Base-by-base conservation (phyloP, 345 rosid genomes). In the Sisymbrium irio region DNA sequence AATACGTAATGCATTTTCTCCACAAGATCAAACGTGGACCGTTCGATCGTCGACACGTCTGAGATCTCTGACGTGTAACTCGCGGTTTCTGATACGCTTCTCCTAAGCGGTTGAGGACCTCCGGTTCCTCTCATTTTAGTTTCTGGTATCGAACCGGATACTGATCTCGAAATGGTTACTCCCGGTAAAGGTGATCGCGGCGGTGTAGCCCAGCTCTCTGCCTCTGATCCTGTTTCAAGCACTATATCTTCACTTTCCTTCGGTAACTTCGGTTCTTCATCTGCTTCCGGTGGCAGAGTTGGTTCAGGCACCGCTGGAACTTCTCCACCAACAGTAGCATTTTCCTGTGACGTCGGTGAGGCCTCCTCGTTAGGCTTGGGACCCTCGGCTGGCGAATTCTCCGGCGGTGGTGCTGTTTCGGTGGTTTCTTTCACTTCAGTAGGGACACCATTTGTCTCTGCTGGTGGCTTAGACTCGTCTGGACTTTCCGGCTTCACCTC, bases 1-100 rank as follows among this genome's bases (percentile, higher is more conserved):
- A 91, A 93, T 40, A 93, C 82, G 81, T 91, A 93, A 54, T 89
- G 92, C 98, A 93, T 91, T 80, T 93, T 91, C 74, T 93, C 98
- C 0, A 93, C 98, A 0, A 93, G 86, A 83, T 93, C 98, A 56
- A 93, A 93, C 10, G 98, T 56, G 1, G 94, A 79, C 32, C 92
- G 90, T 41, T 93, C 96, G 63, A 84, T 79, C 14, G 86, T 65
- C 15, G 79, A 65, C 22, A 85, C 87, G 70, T 88, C 93, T 15
- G 87, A 77, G 14, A 81, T 74, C 32, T 93, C 98, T 33, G 82
- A 76, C 0, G 80, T 59, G 79, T 81, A 88, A 63, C 82, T 83
- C 4, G 78, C 65, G 1, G 82, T 69, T 49, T 74, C 76, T 14
- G 84, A 59, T 25, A 78, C 55, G 25, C 85, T 70, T 76, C 91